Base-by-base conservation (phyloP, 192 early-diverging fungal species). In the Backusella macrospora region DNA sequence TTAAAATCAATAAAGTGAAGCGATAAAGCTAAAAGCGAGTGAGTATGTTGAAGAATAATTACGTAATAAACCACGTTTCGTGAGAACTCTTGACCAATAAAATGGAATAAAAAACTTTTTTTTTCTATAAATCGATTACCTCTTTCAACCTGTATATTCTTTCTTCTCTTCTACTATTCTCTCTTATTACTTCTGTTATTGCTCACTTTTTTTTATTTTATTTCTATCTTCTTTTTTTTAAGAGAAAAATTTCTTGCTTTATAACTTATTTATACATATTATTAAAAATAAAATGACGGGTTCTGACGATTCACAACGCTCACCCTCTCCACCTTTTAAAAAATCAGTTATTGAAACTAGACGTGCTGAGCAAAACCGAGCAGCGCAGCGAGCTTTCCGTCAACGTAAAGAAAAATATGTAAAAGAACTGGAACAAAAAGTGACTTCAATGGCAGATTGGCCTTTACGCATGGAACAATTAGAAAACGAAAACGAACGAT, bases 331-430 rank as follows among this genome's bases (percentile, higher is more conserved):
- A 23, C 45, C 67, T 47, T 7, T 47, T 34, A 68, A 68, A 68
- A 68, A 68, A 45, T 46, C 42, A 21, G 69, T 46, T 6, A n/a
- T 65, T 34, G 29, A 74, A 59, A 66, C 52, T 21, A 72, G 74
- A 34, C 73, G 80, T 38, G 78, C 78, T 52, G 80, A 73, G 16
- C 80, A 82, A 65, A 82, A 82, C 68, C 62, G 80, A 44, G 73
- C 72, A 37, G 76, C 80, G 18, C 80, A 82, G 66, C 34, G 77
- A 43, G 94, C 94, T 0, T 96, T 96, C 79, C 92, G 95, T 55
- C 93, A 96, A 73, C 89, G 95, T 65, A 94, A 93, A 74, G 90
- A 95, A 68, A 86, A 87, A 67, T 93, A 96, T 74, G 82, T 91
- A n/a, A 80, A 85, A 70, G 77, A 83, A 8, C 82, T 92, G 9